Evolutionary conservation across 2,329 filamentous ascomycete species (phyloP), one percentile per base, ranked within the genome.

Genomic region (Fusarium bulbicola): DNA sequence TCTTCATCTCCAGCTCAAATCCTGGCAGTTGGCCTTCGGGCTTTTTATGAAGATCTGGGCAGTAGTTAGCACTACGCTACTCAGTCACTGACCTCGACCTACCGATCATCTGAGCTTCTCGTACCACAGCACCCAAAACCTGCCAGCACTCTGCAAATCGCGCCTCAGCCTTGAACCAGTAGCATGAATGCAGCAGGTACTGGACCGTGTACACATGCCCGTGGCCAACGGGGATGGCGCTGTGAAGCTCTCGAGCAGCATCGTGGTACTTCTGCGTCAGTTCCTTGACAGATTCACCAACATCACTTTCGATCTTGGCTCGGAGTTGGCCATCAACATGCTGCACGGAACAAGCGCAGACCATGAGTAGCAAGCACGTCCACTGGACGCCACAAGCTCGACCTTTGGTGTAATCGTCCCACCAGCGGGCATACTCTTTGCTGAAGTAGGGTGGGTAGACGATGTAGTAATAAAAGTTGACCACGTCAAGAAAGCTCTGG

Each of bases 401-500:
- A 5, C 46, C 52, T 26, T 65, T 65, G 26, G 59, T 70, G 40
- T 70, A 65, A 28, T 69, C 66, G 6, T 69, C 66, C 66, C 66
- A 69, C 66, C 66, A 69, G 12, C 36, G 32, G 9, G 66, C 52
- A 7, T 69, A 69, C n/a, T 69, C 66, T 16, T 70, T 69, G 59
- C 66, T 69, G 20, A 69, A 69, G 10, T 70, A 37, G 18, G 66
- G 66, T 7, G 66, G 66, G 10, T 69, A 69, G 7, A 69, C 66
- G 1, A 69, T 69, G 42, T 69, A 69, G 36, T 69, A 69, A 46
- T 69, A 69, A 49, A 69, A 69, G 36, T 70, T 69, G 26, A 69
- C 66, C 5, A 69, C 66, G 20, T 69, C 66, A 6, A 69, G 66
- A 21, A 70, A 69, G 7, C 52, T 59, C 11, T 70, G 66, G 14